Evolutionary conservation across 345 rosid species (phyloP).

Genomic region (Aethionema arabicum): DNA sequence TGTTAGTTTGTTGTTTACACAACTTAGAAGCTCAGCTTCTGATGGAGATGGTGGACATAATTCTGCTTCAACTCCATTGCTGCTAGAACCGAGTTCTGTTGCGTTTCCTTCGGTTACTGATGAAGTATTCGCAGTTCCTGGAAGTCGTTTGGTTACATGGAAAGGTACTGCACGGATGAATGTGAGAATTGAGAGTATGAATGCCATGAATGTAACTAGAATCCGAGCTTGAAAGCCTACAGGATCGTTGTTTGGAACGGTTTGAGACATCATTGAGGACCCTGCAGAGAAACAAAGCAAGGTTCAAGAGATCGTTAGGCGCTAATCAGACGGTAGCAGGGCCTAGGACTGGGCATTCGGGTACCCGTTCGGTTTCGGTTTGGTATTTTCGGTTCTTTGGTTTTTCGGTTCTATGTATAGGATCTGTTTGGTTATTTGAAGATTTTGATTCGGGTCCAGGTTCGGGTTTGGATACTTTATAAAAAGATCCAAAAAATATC

Average conservation of each 20-base stretch:
- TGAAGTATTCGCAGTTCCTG: conserved; percentile 29
- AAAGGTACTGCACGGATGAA: conserved; percentile 47
- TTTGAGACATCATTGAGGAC: conserved; percentile 27
- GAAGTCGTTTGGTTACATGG: conserved; percentile 50
- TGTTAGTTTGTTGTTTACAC: conserved; percentile 75
- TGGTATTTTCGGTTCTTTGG: no score
- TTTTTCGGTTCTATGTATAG: no score
- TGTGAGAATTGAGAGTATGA: conserved; percentile 56
- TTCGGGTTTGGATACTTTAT: no score
- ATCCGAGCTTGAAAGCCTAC: conserved; percentile 54
- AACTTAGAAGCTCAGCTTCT: conserved; percentile 61
- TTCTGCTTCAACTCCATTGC: conserved; percentile 38
- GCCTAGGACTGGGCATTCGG: no score
- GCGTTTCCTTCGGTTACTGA: conserved; percentile 37
- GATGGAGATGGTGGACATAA: conserved; percentile 58
- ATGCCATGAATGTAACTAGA: conserved; percentile 48
- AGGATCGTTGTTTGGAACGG: conserved; percentile 36
- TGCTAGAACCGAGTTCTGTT: conserved; percentile 34
- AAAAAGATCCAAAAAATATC: no score
- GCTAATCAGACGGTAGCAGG: no score
- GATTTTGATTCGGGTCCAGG: no score
- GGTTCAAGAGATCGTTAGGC: no score
- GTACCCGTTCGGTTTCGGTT: no score
- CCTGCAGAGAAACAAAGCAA: conserved; percentile 22
- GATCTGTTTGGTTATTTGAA: no score